Percentiles rank a stretch among this genome's conserved stretches.
Conservation (phyloP, 106 monocot genomes). For the Cymbidium sinense region DNA sequence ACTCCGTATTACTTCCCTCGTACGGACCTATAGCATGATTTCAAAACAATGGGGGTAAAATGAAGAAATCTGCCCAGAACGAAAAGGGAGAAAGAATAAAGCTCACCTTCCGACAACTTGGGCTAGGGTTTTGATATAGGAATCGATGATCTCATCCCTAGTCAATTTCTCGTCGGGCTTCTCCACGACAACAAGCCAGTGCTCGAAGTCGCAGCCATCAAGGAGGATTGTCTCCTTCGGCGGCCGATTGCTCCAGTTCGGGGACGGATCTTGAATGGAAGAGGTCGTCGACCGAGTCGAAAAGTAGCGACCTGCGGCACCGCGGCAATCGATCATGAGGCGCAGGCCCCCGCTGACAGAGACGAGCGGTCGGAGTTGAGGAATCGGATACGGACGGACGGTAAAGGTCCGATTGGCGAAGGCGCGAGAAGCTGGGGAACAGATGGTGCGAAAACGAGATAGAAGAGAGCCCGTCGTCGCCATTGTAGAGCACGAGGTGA, state of each 20-base stretch:
- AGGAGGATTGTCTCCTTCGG: conserved; percentile 95
- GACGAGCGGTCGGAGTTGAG: conserved; percentile 15
- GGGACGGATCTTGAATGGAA: conserved; percentile 72
- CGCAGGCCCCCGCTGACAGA: conserved; percentile 20
- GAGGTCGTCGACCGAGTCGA: conserved; percentile 69
- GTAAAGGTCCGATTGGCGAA: conserved; percentile 6
- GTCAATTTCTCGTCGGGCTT: conserved; percentile 58
- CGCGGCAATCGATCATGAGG: conserved; percentile 7
- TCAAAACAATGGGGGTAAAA: background rate
- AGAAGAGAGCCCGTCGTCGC: conserved; percentile 6
- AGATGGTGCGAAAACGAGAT: background rate
- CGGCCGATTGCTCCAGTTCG: conserved; percentile 91
- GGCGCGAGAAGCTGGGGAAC: conserved; percentile 7
- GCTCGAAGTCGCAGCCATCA: conserved; percentile 96
- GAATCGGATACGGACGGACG: background rate
- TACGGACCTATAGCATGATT: background rate
- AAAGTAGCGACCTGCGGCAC: conserved; percentile 30
- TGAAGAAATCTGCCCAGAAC: background rate
- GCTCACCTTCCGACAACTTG: conserved; percentile 71
- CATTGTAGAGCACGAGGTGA: background rate
- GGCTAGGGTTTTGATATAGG: conserved; percentile 82
- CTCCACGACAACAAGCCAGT: conserved; percentile 90
- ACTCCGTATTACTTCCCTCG: background rate
- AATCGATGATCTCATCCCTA: conserved; percentile 77
- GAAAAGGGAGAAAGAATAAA: background rate